These are phyloP conservation scores for Akanthomyces muscarius DNA, from an alignment of 2,329 filamentous ascomycete species.

Conservation along the genomic window DNA sequence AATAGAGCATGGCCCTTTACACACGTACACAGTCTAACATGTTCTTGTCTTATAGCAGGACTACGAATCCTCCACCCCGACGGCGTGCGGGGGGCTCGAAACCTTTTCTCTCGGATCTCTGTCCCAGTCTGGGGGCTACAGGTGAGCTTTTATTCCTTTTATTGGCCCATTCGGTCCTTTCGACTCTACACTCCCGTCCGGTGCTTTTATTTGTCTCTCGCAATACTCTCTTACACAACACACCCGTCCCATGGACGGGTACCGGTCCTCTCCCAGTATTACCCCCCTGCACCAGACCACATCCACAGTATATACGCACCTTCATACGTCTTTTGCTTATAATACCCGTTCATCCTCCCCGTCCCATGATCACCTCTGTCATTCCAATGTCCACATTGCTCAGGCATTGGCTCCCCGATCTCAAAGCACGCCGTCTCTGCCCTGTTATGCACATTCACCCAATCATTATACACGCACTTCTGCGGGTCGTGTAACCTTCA, in stretches of 20 bases:
- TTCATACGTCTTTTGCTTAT: constrained; percentile 4
- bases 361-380: neutral
- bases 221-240: constrained; percentile 1
- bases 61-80: constrained; percentile 51
- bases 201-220: neutral
- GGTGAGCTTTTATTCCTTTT: constrained; percentile 41
- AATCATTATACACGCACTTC: constrained; percentile 7
- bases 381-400: neutral
- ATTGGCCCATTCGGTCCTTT: constrained; percentile 17
- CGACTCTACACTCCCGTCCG: constrained; percentile 6
- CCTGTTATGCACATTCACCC: neutral
- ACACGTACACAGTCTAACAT: constrained; percentile 10
- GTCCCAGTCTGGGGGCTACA: constrained; percentile 48
- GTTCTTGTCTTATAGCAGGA: constrained; percentile 39
- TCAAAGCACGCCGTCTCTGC: neutral
- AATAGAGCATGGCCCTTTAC: constrained; percentile 4
- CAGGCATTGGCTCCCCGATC: neutral
- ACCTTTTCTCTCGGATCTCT: constrained; percentile 23
- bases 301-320: neutral
- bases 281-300: neutral
- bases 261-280: neutral
- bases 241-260: constrained; percentile 1
- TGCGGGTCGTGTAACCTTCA: constrained; percentile 6
- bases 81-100: constrained; percentile 42
- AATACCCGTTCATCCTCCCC: constrained; percentile 1